These are phyloP conservation scores for Schoenoplectus tabernaemontani DNA, from an alignment of 202 grass and related monocot species.

Conservation along the genomic window DNA sequence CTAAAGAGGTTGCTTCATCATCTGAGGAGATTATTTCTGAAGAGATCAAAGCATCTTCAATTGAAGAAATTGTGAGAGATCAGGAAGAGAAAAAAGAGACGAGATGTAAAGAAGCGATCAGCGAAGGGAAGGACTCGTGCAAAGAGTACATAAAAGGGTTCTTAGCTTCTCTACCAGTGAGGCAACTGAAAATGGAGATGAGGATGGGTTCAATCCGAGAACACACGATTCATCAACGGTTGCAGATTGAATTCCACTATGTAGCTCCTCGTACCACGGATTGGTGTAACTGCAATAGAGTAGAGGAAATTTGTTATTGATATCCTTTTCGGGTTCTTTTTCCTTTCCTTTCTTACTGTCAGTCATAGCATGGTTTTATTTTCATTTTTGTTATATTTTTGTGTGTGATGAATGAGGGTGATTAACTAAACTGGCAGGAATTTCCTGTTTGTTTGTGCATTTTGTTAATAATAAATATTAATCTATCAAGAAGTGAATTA, in stretches of 20 bases:
- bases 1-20: neutral
- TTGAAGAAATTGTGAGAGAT: neutral
- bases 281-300: neutral
- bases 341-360: too few relatives aligned
- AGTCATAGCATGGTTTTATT: too few relatives aligned
- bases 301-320: neutral
- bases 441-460: too few relatives aligned
- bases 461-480: too few relatives aligned
- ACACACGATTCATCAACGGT: constrained; percentile 16
- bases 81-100: neutral
- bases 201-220: constrained; percentile 8
- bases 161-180: constrained; percentile 29
- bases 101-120: constrained; percentile 1
- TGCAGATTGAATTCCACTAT: constrained; percentile 42
- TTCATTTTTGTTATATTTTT: too few relatives aligned
- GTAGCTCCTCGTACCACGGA: constrained; percentile 9
- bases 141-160: constrained; percentile 41
- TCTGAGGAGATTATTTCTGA: neutral
- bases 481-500: too few relatives aligned
- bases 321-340: too few relatives aligned
- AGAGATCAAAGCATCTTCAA: neutral
- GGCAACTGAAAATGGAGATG: constrained; percentile 30
- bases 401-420: too few relatives aligned
- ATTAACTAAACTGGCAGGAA: too few relatives aligned
- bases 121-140: constrained; percentile 25